These are phyloP conservation scores for Gnaphalium uliginosum DNA, from an alignment of 129 eudicot genomes.

Conservation along the genomic window DNA sequence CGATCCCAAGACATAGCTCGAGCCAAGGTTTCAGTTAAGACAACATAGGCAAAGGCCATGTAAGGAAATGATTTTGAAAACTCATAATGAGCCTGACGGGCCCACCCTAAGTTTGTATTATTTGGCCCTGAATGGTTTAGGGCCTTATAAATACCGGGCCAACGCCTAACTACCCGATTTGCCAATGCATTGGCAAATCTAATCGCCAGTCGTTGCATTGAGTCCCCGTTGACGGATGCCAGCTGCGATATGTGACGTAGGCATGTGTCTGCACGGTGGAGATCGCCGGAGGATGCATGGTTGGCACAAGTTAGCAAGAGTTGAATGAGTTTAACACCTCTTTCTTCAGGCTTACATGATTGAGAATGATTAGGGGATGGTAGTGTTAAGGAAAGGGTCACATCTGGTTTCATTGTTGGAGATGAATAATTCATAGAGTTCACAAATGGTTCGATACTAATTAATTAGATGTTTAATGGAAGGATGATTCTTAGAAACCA, in stretches of 20 bases:
- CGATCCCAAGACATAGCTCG: constrained; percentile 41
- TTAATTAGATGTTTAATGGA: constrained; percentile 9
- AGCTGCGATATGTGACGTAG: constrained; percentile 48
- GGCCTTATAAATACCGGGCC: constrained; percentile 65
- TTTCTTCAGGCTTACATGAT: constrained; percentile 47
- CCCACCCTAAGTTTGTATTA: constrained; percentile 31
- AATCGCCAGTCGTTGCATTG: constrained; percentile 60
- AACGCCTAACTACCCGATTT: constrained; percentile 47
- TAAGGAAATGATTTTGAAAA: constrained; percentile 41
- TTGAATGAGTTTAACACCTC: constrained; percentile 52
- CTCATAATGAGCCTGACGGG: constrained; percentile 31
- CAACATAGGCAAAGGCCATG: constrained; percentile 36
- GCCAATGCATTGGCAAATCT: constrained; percentile 53
- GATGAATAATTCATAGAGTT: constrained; percentile 42
- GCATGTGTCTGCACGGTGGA: constrained; percentile 52
- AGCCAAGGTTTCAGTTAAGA: constrained; percentile 37
- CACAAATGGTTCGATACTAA: not conserved
- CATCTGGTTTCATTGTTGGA: constrained; percentile 47
- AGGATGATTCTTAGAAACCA: constrained; percentile 5
- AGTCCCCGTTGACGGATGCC: constrained; percentile 52
- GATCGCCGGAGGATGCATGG: constrained; percentile 57
- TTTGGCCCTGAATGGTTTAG: constrained; percentile 18
- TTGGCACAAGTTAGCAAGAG: constrained; percentile 62
- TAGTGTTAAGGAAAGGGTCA: constrained; percentile 48
- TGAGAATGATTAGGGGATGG: constrained; percentile 30